A percentile compares a stretch with the other conserved stretches of the same genome.
These are phyloP conservation scores for Fusarium sulawesiense DNA, from an alignment of 2,329 filamentous ascomycete species.

Conservation along the genomic window DNA sequence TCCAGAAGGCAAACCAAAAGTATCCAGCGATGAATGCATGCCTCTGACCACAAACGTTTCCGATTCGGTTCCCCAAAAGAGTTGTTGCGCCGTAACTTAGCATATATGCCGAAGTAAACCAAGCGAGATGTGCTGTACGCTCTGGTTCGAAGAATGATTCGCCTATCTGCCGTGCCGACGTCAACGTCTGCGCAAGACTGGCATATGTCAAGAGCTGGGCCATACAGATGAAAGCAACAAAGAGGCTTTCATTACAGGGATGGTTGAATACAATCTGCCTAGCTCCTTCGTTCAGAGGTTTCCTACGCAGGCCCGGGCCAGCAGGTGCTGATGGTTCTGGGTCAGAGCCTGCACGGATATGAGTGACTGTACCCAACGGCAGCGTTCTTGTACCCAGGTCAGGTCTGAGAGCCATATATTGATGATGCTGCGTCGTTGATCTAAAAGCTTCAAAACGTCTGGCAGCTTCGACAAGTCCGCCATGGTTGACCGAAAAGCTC, in stretches of 20 bases:
- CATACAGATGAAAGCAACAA: constrained; percentile 43
- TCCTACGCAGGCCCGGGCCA: constrained; percentile 34
- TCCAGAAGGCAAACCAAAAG: constrained; percentile 45
- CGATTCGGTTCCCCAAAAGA: constrained; percentile 42
- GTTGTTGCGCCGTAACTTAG: constrained; percentile 36
- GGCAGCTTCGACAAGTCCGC: constrained; percentile 41
- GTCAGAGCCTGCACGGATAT: constrained; percentile 38
- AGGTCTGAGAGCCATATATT: constrained; percentile 40
- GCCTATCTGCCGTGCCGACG: constrained; percentile 34
- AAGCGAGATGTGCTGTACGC: constrained; percentile 37
- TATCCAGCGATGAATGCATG: constrained; percentile 39
- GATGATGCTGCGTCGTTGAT: constrained; percentile 33
- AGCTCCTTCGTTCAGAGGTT: constrained; percentile 41
- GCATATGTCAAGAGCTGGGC: constrained; percentile 42
- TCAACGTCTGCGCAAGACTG: constrained; percentile 42
- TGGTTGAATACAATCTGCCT: constrained; percentile 43
- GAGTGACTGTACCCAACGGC: constrained; percentile 37
- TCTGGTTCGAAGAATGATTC: constrained; percentile 40
- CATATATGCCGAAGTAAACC: constrained; percentile 43
- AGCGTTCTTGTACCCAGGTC: constrained; percentile 31
- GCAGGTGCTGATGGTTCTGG: constrained; percentile 17
- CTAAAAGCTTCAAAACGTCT: constrained; percentile 42
- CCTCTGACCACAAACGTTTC: constrained; percentile 41
- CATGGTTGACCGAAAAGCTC: constrained; percentile 34
- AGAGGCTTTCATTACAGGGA: constrained; percentile 42